Base-by-base conservation (phyloP, 2,329 filamentous ascomycete species). In the Bipolaris bicolor region DNA sequence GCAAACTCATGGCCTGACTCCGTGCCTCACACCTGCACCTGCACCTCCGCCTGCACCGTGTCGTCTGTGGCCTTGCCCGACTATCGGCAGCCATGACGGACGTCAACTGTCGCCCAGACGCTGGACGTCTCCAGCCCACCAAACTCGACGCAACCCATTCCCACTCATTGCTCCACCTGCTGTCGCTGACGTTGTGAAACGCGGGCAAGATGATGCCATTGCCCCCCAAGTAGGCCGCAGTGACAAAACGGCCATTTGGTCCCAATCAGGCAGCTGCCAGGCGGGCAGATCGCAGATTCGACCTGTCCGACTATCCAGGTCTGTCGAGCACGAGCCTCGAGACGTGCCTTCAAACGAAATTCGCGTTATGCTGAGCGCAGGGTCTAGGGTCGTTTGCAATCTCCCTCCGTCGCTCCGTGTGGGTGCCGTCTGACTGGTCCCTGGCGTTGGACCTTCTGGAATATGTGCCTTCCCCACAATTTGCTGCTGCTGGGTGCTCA, bases 401-500 rank as follows among this genome's bases (percentile, higher is more conserved):
- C 61, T 69, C 67, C 66, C 67, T 22, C 18, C 39, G 15, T 9
- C 4, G 7, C 26, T 29, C 22, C 41, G 22, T 16, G 24, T 16
- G 68, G 65, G 60, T 67, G 66, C 64, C 65, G 62, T 64, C 63
- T 60, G 51, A 66, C 63, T 72, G 71, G 70, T 69, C 64, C 68
- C 68, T 64, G 69, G 65, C 69, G 62, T 66, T 64, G 57, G 41
- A 58, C 49, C 61, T 70, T 67, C 62, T 66, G 61, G 64, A 67
- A 65, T 57, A 39, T 39, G n/a, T 36, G 18, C 52, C 52, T 72
- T 73, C 71, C 70, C 71, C 70, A 73, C 70, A 72, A 72, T 48
- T n/a, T 11, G 24, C 3, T 65, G 62, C 65, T 64, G 62, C 63
- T 66, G 49, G 61, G 55, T 57, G 58, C 50, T 62, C 48, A 52